Evolutionary conservation across 2,329 filamentous ascomycete genomes (phyloP).

Genomic region (Aspergillus latus): DNA sequence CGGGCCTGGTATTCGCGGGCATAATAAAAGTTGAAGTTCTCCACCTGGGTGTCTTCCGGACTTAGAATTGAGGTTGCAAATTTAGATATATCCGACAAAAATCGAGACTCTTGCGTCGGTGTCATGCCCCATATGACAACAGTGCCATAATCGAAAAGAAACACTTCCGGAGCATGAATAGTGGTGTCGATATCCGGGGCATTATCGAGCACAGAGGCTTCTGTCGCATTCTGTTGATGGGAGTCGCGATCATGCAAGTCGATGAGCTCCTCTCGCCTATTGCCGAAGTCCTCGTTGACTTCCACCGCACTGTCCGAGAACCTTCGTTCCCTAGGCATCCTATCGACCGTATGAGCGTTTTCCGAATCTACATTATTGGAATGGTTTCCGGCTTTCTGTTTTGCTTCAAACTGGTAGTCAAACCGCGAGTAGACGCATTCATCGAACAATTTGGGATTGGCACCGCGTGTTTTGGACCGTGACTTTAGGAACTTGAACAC

Average conservation of each 20-base stretch:
- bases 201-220: conserved; percentile 26
- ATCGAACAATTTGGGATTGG: conserved; percentile 89
- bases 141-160: conserved; percentile 95
- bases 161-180: conserved; percentile 90
- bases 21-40: conserved; percentile 99
- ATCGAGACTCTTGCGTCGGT: conserved; percentile 80
- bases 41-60: conserved; percentile 86
- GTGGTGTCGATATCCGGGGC: conserved; percentile 75
- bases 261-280: conserved; percentile 62
- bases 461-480: conserved; percentile 70
- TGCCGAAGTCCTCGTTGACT: conserved; percentile 59
- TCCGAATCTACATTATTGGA: conserved; percentile 25
- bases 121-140: conserved; percentile 99
- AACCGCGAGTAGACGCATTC: conserved; percentile 98
- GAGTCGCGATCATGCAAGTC: conserved; percentile 54
- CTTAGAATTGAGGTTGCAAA: conserved; percentile 90
- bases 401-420: conserved; percentile 64
- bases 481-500: conserved; percentile 91
- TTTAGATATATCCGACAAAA: conserved; percentile 89
- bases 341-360: conserved; percentile 23
- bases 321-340: conserved; percentile 59
- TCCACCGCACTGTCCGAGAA: conserved; percentile 69
- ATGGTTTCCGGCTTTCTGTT: conserved; percentile 32
- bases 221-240: conserved; percentile 24
- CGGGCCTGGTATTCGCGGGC: conserved; percentile 95